A percentile compares a stretch with the other conserved stretches of the same genome.
Evolutionary conservation across 2,329 filamentous ascomycete genomes (phyloP).

Genomic region (Arthrinium puccinioides): DNA sequence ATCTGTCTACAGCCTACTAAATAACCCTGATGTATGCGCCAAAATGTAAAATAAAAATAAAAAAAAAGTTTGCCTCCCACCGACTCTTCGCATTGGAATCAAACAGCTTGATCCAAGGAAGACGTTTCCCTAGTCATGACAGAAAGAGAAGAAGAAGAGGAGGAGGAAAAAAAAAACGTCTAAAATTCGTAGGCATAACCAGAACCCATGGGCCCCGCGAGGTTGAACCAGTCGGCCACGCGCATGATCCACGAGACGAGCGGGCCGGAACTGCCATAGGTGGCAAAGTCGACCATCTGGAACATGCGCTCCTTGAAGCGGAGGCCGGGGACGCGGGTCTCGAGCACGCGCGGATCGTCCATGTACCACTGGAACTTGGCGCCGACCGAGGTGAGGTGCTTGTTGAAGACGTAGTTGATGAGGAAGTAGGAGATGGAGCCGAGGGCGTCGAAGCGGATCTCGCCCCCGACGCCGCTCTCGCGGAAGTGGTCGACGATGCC

Average conservation of each 20-base stretch:
- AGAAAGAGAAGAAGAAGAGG: too few relatives aligned
- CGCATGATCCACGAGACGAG: neutral
- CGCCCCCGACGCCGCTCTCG: neutral
- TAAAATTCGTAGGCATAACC: neutral
- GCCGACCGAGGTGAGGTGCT: neutral
- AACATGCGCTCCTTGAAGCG: neutral
- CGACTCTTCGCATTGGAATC: too few relatives aligned
- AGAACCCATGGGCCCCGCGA: neutral
- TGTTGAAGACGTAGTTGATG: neutral
- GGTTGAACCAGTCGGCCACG: neutral
- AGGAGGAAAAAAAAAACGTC: too few relatives aligned
- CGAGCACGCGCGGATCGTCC: neutral
- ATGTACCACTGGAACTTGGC: slow-evolving; percentile 1
- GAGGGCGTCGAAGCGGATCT: slow-evolving; percentile 1
- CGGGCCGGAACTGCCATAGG: neutral
- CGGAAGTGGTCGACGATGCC: neutral
- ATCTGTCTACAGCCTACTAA: too few relatives aligned
- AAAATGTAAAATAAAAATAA: too few relatives aligned
- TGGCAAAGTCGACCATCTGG: neutral
- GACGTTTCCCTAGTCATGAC: too few relatives aligned
- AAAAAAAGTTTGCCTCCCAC: too few relatives aligned
- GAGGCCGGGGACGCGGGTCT: neutral
- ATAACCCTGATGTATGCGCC: too few relatives aligned
- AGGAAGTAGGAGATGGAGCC: neutral
- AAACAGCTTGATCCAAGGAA: too few relatives aligned